A percentile compares a stretch with the other conserved stretches of the same genome.
Evolutionary conservation across 495 filamentous ascomycete genomes (phyloP).

Genomic region (Xylaria acuta): DNA sequence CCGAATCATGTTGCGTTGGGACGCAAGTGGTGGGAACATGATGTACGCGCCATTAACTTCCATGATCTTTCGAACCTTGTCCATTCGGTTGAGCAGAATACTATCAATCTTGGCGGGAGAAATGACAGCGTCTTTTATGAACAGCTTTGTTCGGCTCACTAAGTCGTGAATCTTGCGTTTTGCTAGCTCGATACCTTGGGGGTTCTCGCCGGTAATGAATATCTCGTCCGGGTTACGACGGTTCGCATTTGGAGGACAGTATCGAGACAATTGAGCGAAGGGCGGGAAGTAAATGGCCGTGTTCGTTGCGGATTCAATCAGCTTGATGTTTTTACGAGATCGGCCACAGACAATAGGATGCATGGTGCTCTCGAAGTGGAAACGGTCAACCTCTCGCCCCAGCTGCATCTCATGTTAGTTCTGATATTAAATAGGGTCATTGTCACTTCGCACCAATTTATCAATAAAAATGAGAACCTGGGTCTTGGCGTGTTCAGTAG

Average conservation of each 20-base stretch:
- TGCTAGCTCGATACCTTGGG: constrained; percentile 79
- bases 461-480: constrained; percentile 96
- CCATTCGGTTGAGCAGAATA: constrained; percentile 86
- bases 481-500: constrained; percentile 95
- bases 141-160: constrained; percentile 76
- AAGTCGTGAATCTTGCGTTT: constrained; percentile 88
- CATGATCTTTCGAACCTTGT: constrained; percentile 97
- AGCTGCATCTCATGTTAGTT: constrained; percentile 63
- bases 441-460: constrained; percentile 73
- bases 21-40: constrained; percentile 83
- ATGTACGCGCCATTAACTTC: constrained; percentile 95
- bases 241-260: constrained; percentile 78
- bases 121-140: constrained; percentile 87
- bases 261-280: constrained; percentile 87
- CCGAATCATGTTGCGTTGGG: constrained; percentile 77
- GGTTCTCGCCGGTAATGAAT: constrained; percentile 87
- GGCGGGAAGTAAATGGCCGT: constrained; percentile 98
- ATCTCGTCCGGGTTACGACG: constrained; percentile 86
- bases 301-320: constrained; percentile 90
- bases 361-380: constrained; percentile 83
- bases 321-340: constrained; percentile 92
- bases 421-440: background rate
- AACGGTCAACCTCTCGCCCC: constrained; percentile 80
- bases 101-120: constrained; percentile 90
- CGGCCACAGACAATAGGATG: constrained; percentile 91